These are phyloP conservation scores for Delonix regia DNA, from an alignment of 306 rosid species.

Conservation along the genomic window DNA sequence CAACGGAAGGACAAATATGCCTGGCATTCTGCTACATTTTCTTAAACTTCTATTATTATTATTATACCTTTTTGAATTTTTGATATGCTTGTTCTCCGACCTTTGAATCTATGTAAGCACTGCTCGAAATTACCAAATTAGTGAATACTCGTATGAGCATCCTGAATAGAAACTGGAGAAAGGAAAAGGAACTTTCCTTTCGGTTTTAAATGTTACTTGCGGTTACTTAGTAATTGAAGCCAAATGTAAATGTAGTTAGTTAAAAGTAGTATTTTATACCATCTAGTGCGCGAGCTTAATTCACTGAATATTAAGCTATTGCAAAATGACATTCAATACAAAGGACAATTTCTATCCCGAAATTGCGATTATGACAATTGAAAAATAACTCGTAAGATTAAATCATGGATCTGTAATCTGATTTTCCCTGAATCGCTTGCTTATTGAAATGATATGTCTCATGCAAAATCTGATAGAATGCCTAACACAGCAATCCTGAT, in stretches of 20 bases:
- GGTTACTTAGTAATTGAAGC: not conserved
- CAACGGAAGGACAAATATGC: not conserved
- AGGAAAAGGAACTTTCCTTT: not conserved
- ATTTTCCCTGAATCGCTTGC: constrained; percentile 6
- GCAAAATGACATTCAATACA: too few relatives aligned
- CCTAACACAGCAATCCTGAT: constrained; percentile 9
- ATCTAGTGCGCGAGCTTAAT: too few relatives aligned
- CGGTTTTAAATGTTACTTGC: not conserved
- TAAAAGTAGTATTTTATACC: too few relatives aligned
- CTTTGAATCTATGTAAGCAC: not conserved
- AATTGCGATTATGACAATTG: too few relatives aligned
- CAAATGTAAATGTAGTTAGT: too few relatives aligned
- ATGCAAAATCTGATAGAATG: constrained; percentile 29
- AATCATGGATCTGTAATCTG: constrained; percentile 15
- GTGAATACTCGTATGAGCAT: not conserved
- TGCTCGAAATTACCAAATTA: too few relatives aligned
- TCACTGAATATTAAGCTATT: too few relatives aligned
- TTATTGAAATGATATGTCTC: constrained; percentile 21
- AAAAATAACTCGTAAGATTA: not conserved
- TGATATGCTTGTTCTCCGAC: not conserved
- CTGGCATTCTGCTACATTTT: not conserved
- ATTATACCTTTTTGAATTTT: too few relatives aligned
- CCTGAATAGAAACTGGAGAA: not conserved
- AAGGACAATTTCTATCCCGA: too few relatives aligned
- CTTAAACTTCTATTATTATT: too few relatives aligned